Base-by-base conservation (phyloP, 192 early-diverging fungal species). In the Coemansia reversa region DNA sequence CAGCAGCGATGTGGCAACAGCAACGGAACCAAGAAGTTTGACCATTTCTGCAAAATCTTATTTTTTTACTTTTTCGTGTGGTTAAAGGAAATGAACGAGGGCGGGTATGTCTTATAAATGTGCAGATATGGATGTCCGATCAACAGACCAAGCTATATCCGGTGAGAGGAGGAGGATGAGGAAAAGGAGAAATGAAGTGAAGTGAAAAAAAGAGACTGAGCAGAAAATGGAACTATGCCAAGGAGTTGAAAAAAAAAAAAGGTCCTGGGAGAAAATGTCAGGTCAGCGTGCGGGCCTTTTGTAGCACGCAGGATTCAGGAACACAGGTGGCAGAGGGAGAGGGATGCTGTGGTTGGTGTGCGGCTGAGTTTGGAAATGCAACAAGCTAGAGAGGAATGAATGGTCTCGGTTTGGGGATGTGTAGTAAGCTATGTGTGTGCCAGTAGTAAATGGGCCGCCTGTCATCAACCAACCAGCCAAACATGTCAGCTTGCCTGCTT, bases 61-160 rank as follows among this genome's bases (percentile, higher is more conserved):
- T 24, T 27, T 59, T 59, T 27, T 39, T 52, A 48, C 65, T 42
- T 18, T 25, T 48, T 32, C 48, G 50, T 22, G 9, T 60, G 18
- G 3, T 45, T 51, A 35, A 11, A 11, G 33, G 33, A 35, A 11
- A 35, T 59, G 5, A 23, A 32, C 55, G 58, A 35, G 48, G 23
- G 45, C 30, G 24, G 51, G 33, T 55, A 23, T 55, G 25, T 29
- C 27, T 29, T 25, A 24, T 11, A 25, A 52, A 52, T 12, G 20
- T 7, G 28, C 14, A 14, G 19, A 33, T 53, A 28, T 16, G 5
- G n/a, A 53, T 16, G 20, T 66, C 70, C 62, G 70, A 56, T 72
- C 70, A 72, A 72, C 70, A 72, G 70, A 66, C 45, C 27, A 25
- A 58, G 56, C 14, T 55, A 56, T 60, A 42, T 22, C 24, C 23